phyloP scores from a whole-genome alignment of 495 filamentous ascomycete species.

The Cudoniella acicularis region DNA sequence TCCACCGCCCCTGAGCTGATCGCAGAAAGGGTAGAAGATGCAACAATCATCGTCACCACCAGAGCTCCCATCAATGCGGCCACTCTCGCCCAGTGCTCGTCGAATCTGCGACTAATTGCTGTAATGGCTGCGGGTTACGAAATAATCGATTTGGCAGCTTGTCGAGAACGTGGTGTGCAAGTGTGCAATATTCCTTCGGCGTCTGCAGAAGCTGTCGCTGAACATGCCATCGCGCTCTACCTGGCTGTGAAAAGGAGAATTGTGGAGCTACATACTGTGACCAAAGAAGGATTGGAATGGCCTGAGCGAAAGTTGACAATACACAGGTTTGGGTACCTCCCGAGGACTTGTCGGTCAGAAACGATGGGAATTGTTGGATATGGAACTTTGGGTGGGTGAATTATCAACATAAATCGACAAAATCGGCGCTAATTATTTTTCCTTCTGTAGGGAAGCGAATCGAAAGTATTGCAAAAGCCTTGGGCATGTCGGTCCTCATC shows the following conservation, averaged over 20 bases:
- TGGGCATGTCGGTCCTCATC: slow-evolving; percentile 49
- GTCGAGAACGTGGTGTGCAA: slow-evolving; percentile 37
- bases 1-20: slow-evolving; percentile 33
- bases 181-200: slow-evolving; percentile 43
- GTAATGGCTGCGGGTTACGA: slow-evolving; percentile 49
- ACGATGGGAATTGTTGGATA: slow-evolving; percentile 48
- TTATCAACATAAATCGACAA: no score
- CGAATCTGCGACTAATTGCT: slow-evolving; percentile 40
- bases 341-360: slow-evolving; percentile 34
- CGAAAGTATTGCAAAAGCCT: slow-evolving; percentile 22
- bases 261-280: slow-evolving; percentile 33
- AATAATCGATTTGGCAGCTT: slow-evolving; percentile 43
- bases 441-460: slow-evolving; percentile 25
- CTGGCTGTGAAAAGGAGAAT: slow-evolving; percentile 45
- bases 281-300: slow-evolving; percentile 28
- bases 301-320: slow-evolving; percentile 24
- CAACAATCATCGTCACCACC: slow-evolving; percentile 45
- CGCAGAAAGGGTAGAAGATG: slow-evolving; percentile 36
- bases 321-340: slow-evolving; percentile 30
- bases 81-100: slow-evolving; percentile 26
- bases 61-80: slow-evolving; percentile 33
- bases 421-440: no score
- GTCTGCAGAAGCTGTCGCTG: slow-evolving; percentile 45
- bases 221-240: slow-evolving; percentile 50
- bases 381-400: slow-evolving; percentile 37